Base-by-base conservation (phyloP, 805 yeast species). In the Brettanomyces bruxellensis region DNA sequence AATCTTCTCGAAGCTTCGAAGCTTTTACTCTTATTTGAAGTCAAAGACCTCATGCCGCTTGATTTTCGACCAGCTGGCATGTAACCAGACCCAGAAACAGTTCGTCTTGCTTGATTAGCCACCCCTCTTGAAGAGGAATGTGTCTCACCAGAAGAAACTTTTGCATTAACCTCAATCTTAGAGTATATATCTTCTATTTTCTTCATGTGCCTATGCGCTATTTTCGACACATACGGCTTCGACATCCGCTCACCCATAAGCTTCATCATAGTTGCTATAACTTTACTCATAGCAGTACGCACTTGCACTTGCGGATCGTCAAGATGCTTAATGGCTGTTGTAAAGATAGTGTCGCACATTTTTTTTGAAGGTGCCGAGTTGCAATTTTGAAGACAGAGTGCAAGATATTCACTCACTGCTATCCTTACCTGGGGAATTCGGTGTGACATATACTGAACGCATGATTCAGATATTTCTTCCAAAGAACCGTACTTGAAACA, bases 251-350 rank as follows among this genome's bases (percentile, higher is more conserved):
- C 83, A 0, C 96, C 96, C 12, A 81, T 72, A n/a, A 88, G 74
- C 61, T 85, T 87, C 83, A 86, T 82, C 43, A 89, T 62, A 0
- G 86, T 79, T 5, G 96, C 98, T 35, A 89, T 73, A 53, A 81
- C 71, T 56, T 83, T 86, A 40, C 88, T 83, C 0, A 91, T 83
- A 4, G 81, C 79, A 44, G 81, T 76, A 58, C 99, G 77, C 2
- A 86, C 83, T 1, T 91, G 86, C 42, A 88, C 95, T 59, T 83
- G 86, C 0, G 95, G 81, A 54, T 93, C 99, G 38, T 77, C 70
- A 38, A 88, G 73, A n/a, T 86, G 68, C 55, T 82, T 86, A 7
- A 76, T 69, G 1, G 80, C 74, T 1, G 68, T 61, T 1, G 70
- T 75, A 66, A 81, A 73, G 1, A 87, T 77, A 6, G 61, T 58